Evolutionary conservation across 2,329 filamentous ascomycete genomes (phyloP).

Genomic region (Fusarium sp.): DNA sequence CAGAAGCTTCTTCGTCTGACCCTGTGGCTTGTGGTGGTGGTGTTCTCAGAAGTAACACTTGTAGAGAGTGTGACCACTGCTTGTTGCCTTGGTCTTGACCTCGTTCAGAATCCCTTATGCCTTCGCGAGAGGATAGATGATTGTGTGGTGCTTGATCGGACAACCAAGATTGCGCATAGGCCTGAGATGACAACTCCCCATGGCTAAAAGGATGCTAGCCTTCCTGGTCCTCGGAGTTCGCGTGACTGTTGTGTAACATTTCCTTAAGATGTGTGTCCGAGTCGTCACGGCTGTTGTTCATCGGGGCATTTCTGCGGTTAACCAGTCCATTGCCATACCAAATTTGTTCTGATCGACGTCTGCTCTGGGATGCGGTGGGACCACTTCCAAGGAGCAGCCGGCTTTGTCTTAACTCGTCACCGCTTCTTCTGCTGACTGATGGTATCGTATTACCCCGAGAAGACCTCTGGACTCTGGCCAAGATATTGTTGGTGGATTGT

Average conservation of each 20-base stretch:
- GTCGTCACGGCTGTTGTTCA: constrained; percentile 24
- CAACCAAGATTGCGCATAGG: constrained; percentile 3
- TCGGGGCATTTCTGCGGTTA: constrained; percentile 10
- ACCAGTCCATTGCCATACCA: constrained; percentile 18
- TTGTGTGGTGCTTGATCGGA: constrained; percentile 1
- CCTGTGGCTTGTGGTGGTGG: constrained; percentile 23
- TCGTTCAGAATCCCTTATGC: neutral
- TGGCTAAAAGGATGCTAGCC: constrained; percentile 37
- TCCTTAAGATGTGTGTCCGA: constrained; percentile 24
- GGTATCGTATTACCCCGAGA: constrained; percentile 5
- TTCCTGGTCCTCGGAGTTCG: constrained; percentile 31
- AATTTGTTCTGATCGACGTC: constrained; percentile 20
- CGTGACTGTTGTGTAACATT: constrained; percentile 17
- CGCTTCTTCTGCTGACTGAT: neutral
- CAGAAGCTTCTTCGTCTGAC: neutral
- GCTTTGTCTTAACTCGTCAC: constrained; percentile 26
- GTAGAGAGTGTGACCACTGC: constrained; percentile 34
- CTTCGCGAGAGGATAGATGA: neutral
- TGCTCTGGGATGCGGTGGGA: constrained; percentile 2
- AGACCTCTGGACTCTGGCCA: constrained; percentile 7
- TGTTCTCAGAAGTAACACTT: constrained; percentile 34
- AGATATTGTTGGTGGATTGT: constrained; percentile 2
- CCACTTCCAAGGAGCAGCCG: constrained; percentile 21
- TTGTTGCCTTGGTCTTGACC: neutral
- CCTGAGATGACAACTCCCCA: neutral